Percentiles rank a stretch among this genome's conserved stretches.
Evolutionary conservation across 768 basidiomycete species (phyloP).

Genomic region (Hydnomerulius pinastri): DNA sequence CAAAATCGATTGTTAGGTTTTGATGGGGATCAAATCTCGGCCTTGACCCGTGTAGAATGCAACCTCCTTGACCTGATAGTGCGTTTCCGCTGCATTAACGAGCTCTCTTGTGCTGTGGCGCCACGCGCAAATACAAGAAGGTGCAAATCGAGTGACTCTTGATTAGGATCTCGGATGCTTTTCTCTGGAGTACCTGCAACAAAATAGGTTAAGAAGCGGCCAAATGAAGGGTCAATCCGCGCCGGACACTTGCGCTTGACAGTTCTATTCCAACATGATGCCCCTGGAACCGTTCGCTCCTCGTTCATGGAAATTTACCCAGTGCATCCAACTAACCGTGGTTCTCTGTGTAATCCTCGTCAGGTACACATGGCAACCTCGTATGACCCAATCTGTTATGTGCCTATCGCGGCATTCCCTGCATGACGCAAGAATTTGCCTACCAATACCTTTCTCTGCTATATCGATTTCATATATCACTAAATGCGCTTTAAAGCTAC

Average conservation of each 20-base stretch:
- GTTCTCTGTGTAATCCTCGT: constrained; percentile 28
- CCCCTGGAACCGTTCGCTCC: constrained; percentile 1
- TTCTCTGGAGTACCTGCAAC: constrained; percentile 1
- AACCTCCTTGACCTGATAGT: not conserved
- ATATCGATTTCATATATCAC: constrained; percentile 29
- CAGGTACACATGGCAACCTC: not conserved
- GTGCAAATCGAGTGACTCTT: constrained; percentile 11
- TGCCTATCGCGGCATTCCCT: constrained; percentile 17
- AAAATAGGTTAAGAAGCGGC: constrained; percentile 1
- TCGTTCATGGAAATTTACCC: constrained; percentile 14
- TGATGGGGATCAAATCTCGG: not conserved
- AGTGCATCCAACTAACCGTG: constrained; percentile 2
- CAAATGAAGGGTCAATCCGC: not conserved
- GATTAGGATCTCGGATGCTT: constrained; percentile 6
- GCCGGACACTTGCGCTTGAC: constrained; percentile 1
- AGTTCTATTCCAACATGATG: constrained; percentile 5
- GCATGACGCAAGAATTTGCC: constrained; percentile 12
- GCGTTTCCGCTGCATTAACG: not conserved
- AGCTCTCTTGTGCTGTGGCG: not conserved
- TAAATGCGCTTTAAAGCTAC: constrained; percentile 19
- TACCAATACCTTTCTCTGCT: constrained; percentile 7
- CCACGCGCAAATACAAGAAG: constrained; percentile 1
- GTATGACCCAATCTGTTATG: constrained; percentile 17
- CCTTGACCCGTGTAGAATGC: not conserved
- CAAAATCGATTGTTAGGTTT: not conserved